phyloP scores from a whole-genome alignment of 2,329 filamentous ascomycete genomes.

The Chaetomium sp. region DNA sequence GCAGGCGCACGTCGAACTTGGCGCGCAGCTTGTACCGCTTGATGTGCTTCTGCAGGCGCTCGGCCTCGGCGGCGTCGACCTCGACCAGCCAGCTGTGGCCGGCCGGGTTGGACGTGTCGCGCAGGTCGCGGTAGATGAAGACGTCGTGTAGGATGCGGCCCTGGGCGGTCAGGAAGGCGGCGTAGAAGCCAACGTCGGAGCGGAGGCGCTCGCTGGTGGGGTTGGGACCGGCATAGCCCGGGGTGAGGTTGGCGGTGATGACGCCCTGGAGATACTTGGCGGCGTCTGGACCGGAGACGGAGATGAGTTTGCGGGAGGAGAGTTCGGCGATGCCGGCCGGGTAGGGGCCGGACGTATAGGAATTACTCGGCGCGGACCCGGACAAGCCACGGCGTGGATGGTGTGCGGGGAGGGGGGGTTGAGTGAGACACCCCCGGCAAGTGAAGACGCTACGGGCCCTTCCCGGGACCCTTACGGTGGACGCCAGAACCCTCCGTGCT shows the following conservation, averaged over 20 bases:
- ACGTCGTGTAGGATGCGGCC: conserved; percentile 87
- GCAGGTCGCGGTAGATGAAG: conserved; percentile 73
- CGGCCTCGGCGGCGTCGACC: conserved; percentile 70
- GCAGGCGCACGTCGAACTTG: conserved; percentile 69
- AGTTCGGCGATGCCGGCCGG: conserved; percentile 59
- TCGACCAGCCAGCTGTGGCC: conserved; percentile 72
- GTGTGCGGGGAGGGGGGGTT: not conserved
- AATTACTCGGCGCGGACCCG: conserved; percentile 26
- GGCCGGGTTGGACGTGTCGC: conserved; percentile 33
- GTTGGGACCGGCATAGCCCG: conserved; percentile 36
- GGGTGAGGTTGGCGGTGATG: conserved; percentile 69
- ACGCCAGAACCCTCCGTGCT: conserved; percentile 9
- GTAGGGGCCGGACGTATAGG: conserved; percentile 41
- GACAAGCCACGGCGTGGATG: conserved; percentile 28
- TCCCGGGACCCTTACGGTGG: not conserved
- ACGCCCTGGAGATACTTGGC: conserved; percentile 86
- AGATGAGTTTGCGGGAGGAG: conserved; percentile 75
- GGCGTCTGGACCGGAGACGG: conserved; percentile 76
- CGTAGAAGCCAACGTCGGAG: conserved; percentile 64
- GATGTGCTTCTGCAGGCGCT: conserved; percentile 68
- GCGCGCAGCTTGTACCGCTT: conserved; percentile 83
- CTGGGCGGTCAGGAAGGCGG: conserved; percentile 81
- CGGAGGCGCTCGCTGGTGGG: conserved; percentile 29
- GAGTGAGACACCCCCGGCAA: conserved; percentile 11
- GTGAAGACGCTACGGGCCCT: not conserved